A percentile compares a stretch with the other conserved stretches of the same genome.
These are phyloP conservation scores for Ogataea nakhonphanomensis DNA, from an alignment of 805 yeast species.

Conservation along the genomic window DNA sequence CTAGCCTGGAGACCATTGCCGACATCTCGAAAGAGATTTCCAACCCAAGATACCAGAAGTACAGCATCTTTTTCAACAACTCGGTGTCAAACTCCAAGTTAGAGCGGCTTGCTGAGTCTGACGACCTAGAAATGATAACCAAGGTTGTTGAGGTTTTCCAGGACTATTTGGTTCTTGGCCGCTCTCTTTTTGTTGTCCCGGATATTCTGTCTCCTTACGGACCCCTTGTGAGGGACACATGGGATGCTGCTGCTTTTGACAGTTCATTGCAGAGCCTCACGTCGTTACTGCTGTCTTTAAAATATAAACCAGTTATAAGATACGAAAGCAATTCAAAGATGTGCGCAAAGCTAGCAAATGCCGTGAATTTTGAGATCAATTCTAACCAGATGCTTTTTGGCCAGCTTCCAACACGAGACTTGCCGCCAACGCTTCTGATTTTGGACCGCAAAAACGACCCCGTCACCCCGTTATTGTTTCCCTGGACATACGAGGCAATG, in stretches of 20 bases:
- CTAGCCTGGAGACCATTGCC: slow-evolving; percentile 61
- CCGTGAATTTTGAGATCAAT: slow-evolving; percentile 53
- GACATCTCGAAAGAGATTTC: slow-evolving; percentile 62
- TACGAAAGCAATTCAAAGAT: slow-evolving; percentile 68
- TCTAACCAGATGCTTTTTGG: slow-evolving; percentile 65
- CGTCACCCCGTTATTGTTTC: slow-evolving; percentile 83
- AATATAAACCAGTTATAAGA: slow-evolving; percentile 73
- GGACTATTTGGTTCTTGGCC: slow-evolving; percentile 74
- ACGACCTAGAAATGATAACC: slow-evolving; percentile 75
- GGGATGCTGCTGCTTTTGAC: slow-evolving; percentile 46
- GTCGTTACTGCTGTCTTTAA: slow-evolving; percentile 67
- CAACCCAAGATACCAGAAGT: slow-evolving; percentile 74
- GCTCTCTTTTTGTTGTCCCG: slow-evolving; percentile 48
- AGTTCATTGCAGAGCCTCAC: slow-evolving; percentile 40
- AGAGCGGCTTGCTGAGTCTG: slow-evolving; percentile 87
- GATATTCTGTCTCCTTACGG: slow-evolving; percentile 25
- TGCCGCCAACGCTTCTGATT: slow-evolving; percentile 69
- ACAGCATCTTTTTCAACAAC: slow-evolving; percentile 77
- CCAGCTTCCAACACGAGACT: slow-evolving; percentile 52
- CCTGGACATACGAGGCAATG: slow-evolving; percentile 99
- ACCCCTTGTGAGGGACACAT: slow-evolving; percentile 33
- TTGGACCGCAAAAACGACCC: slow-evolving; percentile 90
- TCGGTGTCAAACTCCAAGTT: slow-evolving; percentile 69
- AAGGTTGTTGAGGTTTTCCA: slow-evolving; percentile 81
- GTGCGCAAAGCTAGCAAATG: slow-evolving; percentile 66